These are phyloP conservation scores for Nyssa sinensis DNA, from an alignment of 148 eudicot genomes.

Conservation along the genomic window DNA sequence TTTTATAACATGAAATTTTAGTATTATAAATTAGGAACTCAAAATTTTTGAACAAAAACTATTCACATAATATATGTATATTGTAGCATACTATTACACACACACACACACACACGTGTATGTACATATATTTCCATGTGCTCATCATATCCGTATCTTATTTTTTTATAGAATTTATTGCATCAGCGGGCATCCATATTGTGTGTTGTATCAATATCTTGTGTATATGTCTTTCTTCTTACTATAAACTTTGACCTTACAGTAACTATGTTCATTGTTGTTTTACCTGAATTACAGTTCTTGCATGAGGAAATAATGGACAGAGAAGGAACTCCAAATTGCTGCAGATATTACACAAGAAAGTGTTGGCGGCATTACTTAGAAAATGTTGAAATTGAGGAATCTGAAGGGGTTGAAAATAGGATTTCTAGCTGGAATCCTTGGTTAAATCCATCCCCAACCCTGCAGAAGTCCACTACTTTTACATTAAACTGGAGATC, in stretches of 20 bases:
- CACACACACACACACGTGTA: no score
- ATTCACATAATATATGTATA: no score
- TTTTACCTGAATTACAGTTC: constrained; percentile 7
- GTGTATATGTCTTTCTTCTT: no score
- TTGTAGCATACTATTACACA: no score
- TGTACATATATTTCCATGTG: no score
- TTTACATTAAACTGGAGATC: constrained; percentile 13
- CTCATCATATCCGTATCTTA: no score
- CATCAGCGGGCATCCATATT: no score
- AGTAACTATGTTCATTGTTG: background rate
- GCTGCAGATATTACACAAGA: constrained; percentile 30
- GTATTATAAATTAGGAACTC: no score
- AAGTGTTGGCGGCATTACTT: constrained; percentile 43
- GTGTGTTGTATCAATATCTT: no score
- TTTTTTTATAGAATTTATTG: no score
- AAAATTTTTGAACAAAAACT: no score
- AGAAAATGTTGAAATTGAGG: constrained; percentile 15
- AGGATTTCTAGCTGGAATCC: background rate
- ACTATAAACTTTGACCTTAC: background rate
- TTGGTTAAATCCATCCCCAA: background rate
- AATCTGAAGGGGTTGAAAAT: background rate
- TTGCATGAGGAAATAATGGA: constrained; percentile 14
- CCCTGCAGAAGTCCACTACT: background rate
- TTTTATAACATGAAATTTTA: no score
- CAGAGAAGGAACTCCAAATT: constrained; percentile 24